A percentile compares a stretch with the other conserved stretches of the same genome.
Conservation (phyloP, 2,329 filamentous ascomycete species). For the Penicillium sp. region DNA sequence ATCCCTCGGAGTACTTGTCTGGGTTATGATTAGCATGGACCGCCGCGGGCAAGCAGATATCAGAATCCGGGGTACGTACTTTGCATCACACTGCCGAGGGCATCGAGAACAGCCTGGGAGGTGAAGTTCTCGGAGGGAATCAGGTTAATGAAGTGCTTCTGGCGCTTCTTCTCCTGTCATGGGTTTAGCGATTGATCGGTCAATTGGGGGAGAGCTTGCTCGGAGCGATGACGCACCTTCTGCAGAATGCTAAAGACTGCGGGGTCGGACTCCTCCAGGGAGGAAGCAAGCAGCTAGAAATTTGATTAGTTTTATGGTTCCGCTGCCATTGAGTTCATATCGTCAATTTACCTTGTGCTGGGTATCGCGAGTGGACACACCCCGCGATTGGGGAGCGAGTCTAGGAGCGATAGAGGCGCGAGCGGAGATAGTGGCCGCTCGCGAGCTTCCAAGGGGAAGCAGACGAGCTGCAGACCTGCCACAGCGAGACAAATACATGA, state of each 20-base stretch:
- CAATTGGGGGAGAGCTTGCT: constrained; percentile 7
- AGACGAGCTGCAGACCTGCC: constrained; percentile 34
- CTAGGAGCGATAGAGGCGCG: constrained; percentile 24
- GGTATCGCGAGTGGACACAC: constrained; percentile 40
- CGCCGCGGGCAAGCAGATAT: not conserved
- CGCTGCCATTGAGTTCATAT: not conserved
- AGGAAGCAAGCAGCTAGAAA: constrained; percentile 71
- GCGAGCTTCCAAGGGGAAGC: constrained; percentile 32
- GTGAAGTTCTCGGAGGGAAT: constrained; percentile 97
- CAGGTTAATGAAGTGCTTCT: constrained; percentile 98
- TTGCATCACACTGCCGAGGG: constrained; percentile 91
- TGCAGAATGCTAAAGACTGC: constrained; percentile 86
- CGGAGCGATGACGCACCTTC: constrained; percentile 61
- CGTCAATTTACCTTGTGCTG: constrained; percentile 42
- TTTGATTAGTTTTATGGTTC: constrained; percentile 10
- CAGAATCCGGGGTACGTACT: constrained; percentile 57
- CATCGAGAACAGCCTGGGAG: constrained; percentile 87
- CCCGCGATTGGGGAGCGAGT: constrained; percentile 35
- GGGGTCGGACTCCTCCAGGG: constrained; percentile 82
- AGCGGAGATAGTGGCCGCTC: constrained; percentile 21
- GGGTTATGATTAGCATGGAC: constrained; percentile 31
- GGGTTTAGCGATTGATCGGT: constrained; percentile 17
- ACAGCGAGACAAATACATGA: constrained; percentile 41
- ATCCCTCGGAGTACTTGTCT: constrained; percentile 99
- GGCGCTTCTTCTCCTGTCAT: constrained; percentile 82